Evolutionary conservation across 352 stramenopile species (phyloP).

Genomic region (Globisporangium ultimum): DNA sequence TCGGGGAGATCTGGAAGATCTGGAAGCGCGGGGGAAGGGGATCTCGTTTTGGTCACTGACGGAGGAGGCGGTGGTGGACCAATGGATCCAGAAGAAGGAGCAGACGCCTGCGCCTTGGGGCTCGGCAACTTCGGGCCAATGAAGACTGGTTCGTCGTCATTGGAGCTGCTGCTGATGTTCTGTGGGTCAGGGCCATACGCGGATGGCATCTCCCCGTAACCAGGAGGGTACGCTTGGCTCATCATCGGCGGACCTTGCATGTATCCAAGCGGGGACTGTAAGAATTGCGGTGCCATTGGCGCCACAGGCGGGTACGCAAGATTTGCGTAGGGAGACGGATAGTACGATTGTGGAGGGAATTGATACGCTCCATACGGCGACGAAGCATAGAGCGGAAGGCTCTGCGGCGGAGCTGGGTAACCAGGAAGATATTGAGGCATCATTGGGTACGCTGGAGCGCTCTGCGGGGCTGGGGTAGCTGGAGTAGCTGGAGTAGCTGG

Average conservation of each 20-base stretch:
- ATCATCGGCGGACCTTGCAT: constrained; percentile 1
- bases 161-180: background rate
- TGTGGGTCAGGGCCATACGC: too few relatives aligned
- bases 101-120: background rate
- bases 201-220: too few relatives aligned
- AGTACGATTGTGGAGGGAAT: constrained; percentile 1
- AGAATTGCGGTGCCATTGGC: constrained; percentile 1
- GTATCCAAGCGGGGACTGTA: background rate
- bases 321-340: background rate
- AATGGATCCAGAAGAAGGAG: background rate
- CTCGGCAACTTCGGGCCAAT: background rate
- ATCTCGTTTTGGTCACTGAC: background rate
- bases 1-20: constrained; percentile 3
- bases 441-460: background rate
- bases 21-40: background rate
- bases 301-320: background rate
- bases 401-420: constrained; percentile 1
- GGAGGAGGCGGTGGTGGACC: background rate
- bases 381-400: background rate
- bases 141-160: background rate
- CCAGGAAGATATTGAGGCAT: constrained; percentile 1
- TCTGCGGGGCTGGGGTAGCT: background rate
- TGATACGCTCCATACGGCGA: constrained; percentile 1
- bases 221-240: background rate
- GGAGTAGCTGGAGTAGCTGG: background rate